Evolutionary conservation across 805 yeast genomes (phyloP).

Genomic region (Barnettozyma sp.): DNA sequence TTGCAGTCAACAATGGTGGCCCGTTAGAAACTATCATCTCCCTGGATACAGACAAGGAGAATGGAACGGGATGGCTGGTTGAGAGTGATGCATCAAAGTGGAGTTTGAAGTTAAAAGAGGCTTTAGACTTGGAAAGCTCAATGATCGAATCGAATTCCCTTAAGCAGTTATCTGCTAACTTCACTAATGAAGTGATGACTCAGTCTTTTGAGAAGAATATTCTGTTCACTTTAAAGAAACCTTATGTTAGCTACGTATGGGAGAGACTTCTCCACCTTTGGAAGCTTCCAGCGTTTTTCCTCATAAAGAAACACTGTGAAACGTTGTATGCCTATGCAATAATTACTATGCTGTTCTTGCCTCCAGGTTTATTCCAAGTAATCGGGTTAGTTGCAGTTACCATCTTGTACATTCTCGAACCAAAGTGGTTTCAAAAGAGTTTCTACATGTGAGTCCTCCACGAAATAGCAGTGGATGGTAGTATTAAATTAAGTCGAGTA

Average conservation of each 20-base stretch:
- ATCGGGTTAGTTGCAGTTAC: conserved; percentile 7
- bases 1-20: conserved; percentile 88
- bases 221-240: conserved; percentile 23
- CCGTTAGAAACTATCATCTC: conserved; percentile 68
- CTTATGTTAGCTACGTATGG: conserved; percentile 26
- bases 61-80: conserved; percentile 61
- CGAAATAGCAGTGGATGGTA: too few species aligned
- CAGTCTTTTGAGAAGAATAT: conserved; percentile 31
- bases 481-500: too few species aligned
- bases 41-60: conserved; percentile 24
- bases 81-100: conserved; percentile 43
- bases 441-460: too few species aligned
- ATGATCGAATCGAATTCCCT: conserved; percentile 26
- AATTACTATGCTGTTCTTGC: conserved; percentile 15
- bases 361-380: conserved; percentile 17
- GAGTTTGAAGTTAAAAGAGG: conserved; percentile 43
- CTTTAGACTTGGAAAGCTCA: conserved; percentile 24
- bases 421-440: conserved; percentile 14
- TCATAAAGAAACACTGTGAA: conserved; percentile 9
- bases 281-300: conserved; percentile 18
- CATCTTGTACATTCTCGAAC: conserved; percentile 10
- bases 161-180: conserved; percentile 26
- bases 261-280: conserved; percentile 22
- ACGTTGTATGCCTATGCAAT: conserved; percentile 13
- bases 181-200: conserved; percentile 36